phyloP scores from a whole-genome alignment of 2,329 filamentous ascomycete genomes.

The Boeremia exigua region DNA sequence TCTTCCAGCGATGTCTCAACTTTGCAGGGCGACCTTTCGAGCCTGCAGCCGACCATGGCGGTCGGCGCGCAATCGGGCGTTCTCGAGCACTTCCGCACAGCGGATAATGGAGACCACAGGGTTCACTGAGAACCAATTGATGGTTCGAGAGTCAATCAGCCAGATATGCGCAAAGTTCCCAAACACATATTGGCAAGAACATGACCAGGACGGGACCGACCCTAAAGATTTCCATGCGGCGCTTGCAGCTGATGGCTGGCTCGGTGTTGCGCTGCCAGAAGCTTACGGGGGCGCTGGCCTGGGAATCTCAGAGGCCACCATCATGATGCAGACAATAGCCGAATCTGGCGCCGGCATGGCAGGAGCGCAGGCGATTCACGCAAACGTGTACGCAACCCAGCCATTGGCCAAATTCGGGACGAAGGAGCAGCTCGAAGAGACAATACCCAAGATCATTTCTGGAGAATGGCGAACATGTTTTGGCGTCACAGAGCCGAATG shows the following conservation, averaged over 20 bases:
- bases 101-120: slow-evolving; percentile 73
- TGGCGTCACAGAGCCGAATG: slow-evolving; percentile 83
- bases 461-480: slow-evolving; percentile 78
- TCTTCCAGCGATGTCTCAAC: neutral
- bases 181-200: slow-evolving; percentile 76
- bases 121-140: slow-evolving; percentile 75
- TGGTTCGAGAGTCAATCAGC: slow-evolving; percentile 72
- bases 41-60: slow-evolving; percentile 5
- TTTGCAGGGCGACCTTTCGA: neutral
- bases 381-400: slow-evolving; percentile 77
- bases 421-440: slow-evolving; percentile 65
- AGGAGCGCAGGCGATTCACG: slow-evolving; percentile 64
- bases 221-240: slow-evolving; percentile 78
- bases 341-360: slow-evolving; percentile 83
- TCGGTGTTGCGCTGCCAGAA: slow-evolving; percentile 80
- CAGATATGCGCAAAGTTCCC: slow-evolving; percentile 74
- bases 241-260: slow-evolving; percentile 76
- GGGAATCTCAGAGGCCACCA: slow-evolving; percentile 80
- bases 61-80: slow-evolving; percentile 17
- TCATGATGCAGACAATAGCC: slow-evolving; percentile 85
- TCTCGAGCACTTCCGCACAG: slow-evolving; percentile 38
- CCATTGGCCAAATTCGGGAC: slow-evolving; percentile 75
- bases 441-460: slow-evolving; percentile 73
- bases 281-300: slow-evolving; percentile 75
- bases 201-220: slow-evolving; percentile 72